These are phyloP conservation scores for Hortaea sp. DNA, from an alignment of 2,329 filamentous ascomycete genomes.

Conservation along the genomic window DNA sequence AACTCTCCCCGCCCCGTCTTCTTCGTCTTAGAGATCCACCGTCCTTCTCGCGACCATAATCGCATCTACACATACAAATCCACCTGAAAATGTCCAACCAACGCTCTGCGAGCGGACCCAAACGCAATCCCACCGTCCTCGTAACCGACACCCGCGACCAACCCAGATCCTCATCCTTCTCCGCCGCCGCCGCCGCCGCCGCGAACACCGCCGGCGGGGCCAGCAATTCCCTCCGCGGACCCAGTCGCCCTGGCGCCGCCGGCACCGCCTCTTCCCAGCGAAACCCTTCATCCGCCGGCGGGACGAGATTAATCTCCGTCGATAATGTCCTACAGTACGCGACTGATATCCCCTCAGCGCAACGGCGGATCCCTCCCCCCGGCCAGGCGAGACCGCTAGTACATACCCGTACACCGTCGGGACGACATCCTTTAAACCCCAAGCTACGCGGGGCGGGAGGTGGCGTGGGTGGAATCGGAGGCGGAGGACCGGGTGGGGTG, in stretches of 20 bases:
- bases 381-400: conserved; percentile 37
- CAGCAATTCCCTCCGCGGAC: too few species aligned
- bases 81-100: too few species aligned
- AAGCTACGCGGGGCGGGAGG: conserved; percentile 46
- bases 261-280: not conserved
- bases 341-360: conserved; percentile 89
- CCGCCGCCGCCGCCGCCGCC: not conserved
- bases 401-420: conserved; percentile 39
- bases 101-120: not conserved
- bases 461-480: conserved; percentile 9
- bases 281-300: conserved; percentile 22
- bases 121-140: conserved; percentile 1
- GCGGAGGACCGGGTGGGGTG: conserved; percentile 47
- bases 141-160: conserved; percentile 2
- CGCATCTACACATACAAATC: too few species aligned
- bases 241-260: not conserved
- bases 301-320: conserved; percentile 67
- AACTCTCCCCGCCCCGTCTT: too few species aligned
- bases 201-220: too few species aligned
- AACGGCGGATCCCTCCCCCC: conserved; percentile 63
- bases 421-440: conserved; percentile 43
- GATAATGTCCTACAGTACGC: conserved; percentile 92
- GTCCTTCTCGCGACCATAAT: too few species aligned
- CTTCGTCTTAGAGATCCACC: too few species aligned
- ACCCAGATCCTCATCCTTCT: not conserved